A percentile compares a stretch with the other conserved stretches of the same genome.
Conservation (phyloP, 2,329 filamentous ascomycete species). For the Trichoderma citrinoviride region DNA sequence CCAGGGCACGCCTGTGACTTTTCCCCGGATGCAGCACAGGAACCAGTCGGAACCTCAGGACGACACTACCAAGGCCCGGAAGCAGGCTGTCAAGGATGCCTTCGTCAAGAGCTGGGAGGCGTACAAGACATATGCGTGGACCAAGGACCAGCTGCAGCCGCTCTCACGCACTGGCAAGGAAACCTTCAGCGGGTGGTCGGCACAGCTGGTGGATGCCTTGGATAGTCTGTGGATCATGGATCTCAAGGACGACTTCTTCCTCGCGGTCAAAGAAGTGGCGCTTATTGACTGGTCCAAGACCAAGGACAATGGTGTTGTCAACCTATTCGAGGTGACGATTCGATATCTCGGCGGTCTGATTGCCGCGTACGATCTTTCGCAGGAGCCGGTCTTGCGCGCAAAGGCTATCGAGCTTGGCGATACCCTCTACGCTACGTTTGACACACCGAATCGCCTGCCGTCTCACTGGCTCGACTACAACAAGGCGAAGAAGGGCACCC, state of each 20-base stretch:
- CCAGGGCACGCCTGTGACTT: constrained; percentile 33
- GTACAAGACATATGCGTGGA: constrained; percentile 55
- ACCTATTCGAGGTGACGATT: constrained; percentile 63
- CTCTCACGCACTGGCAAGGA: constrained; percentile 46
- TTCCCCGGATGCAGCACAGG: constrained; percentile 45
- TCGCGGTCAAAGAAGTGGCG: constrained; percentile 48
- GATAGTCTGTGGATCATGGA: constrained; percentile 62
- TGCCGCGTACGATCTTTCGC: constrained; percentile 51
- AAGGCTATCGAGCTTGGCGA: constrained; percentile 55
- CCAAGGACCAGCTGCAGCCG: constrained; percentile 55
- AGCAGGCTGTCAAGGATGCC: constrained; percentile 39
- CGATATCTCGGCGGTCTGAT: constrained; percentile 53
- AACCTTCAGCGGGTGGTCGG: constrained; percentile 54
- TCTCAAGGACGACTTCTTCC: constrained; percentile 53
- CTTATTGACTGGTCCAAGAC: constrained; percentile 56
- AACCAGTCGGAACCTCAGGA: constrained; percentile 40
- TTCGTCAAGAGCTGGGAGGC: constrained; percentile 49
- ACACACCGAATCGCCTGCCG: constrained; percentile 54
- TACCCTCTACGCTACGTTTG: constrained; percentile 53
- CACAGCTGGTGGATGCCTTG: constrained; percentile 58
- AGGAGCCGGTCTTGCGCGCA: constrained; percentile 44
- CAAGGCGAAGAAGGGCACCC: constrained; percentile 39
- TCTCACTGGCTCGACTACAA: constrained; percentile 46
- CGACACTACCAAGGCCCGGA: constrained; percentile 35
- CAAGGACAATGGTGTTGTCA: constrained; percentile 43